These are phyloP conservation scores for Penicillium sp. DNA, from an alignment of 2,329 filamentous ascomycete species.

Conservation along the genomic window DNA sequence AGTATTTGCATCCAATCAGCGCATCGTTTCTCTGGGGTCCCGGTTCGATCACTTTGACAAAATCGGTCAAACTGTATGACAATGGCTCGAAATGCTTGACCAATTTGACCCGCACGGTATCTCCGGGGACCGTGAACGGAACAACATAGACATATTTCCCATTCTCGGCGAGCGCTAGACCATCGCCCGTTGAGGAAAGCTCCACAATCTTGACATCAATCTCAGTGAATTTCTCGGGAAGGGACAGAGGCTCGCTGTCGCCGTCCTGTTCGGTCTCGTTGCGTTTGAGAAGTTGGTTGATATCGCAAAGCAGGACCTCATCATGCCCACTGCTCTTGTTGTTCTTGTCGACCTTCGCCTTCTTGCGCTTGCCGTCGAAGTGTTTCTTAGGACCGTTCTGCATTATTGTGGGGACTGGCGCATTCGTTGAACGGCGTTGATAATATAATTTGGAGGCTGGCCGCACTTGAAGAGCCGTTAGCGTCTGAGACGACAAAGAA, in stretches of 20 bases:
- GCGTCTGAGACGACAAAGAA: neutral
- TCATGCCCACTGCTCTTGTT: constrained; percentile 65
- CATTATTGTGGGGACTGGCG: constrained; percentile 30
- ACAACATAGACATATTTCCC: constrained; percentile 77
- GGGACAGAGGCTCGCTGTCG: constrained; percentile 23
- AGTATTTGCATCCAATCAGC: constrained; percentile 81
- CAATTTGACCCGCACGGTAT: constrained; percentile 75
- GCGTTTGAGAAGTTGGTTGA: constrained; percentile 48
- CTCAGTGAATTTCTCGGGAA: constrained; percentile 70
- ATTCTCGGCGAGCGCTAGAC: constrained; percentile 70
- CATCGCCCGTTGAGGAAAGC: constrained; percentile 89
- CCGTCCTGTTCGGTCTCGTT: constrained; percentile 27
- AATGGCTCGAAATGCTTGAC: constrained; percentile 67
- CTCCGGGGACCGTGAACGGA: constrained; percentile 84
- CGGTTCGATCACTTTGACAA: constrained; percentile 72
- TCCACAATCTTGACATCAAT: constrained; percentile 78
- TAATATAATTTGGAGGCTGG: constrained; percentile 9
- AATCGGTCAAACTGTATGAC: constrained; percentile 75
- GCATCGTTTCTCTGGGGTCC: constrained; percentile 74
- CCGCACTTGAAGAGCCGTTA: constrained; percentile 6
- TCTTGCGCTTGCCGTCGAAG: constrained; percentile 40
- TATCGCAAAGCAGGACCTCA: constrained; percentile 65
- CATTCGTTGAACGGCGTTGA: constrained; percentile 14
- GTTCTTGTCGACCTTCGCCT: constrained; percentile 55
- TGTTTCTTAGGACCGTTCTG: constrained; percentile 28